Evolutionary conservation across 164 flowering plant genomes (phyloP), one percentile per base, ranked within the genome.

Genomic region (Sextonia rubra): DNA sequence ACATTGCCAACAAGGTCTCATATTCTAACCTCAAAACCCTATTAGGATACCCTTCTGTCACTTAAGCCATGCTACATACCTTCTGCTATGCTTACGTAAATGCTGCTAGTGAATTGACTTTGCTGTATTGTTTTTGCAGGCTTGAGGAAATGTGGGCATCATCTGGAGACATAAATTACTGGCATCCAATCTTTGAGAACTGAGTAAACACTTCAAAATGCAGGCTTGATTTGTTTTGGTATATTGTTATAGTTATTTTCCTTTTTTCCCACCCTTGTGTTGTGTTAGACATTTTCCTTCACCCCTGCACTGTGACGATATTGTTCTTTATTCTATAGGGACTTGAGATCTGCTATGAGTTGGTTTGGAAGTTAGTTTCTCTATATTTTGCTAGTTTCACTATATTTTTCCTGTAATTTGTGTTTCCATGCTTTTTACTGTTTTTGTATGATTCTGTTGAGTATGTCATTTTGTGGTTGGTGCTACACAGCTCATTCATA

Each of bases 1-100:
- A 76, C 32, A 76, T 76, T 73, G 70, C 79, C 56, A 75, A 73
- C 74, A 76, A 70, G 81, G 81, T 73, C 49, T 26, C 7, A 14
- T 55, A 7, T 55, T 44, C 20, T 25, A 25, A 27, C 30, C 27
- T 1, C 37, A 6, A 18, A 20, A 62, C 65, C 14, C 17, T 25
- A 64, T 25, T 26, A 29, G 27, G 67, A 14, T 3, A 24, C 22
- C 22, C 9, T 56, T 18, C 60, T 20, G 60, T 17, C 23, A 18
- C 60, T 56, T n/a, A 56, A 6, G 23, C 8, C 20, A 56, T 17
- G 23, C 23, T 17, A n/a, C n/a, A 12, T 12, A 12, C 3, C 2
- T 11, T 11, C 26, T 61, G 29, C 6, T 12, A 24, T 61, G 26
- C 64, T 12, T 12, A 1, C 23, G 29, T 11, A 23, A 22, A 29